Evolutionary conservation across 129 eudicot species (phyloP).

Genomic region (Flaveria sonorensis): DNA sequence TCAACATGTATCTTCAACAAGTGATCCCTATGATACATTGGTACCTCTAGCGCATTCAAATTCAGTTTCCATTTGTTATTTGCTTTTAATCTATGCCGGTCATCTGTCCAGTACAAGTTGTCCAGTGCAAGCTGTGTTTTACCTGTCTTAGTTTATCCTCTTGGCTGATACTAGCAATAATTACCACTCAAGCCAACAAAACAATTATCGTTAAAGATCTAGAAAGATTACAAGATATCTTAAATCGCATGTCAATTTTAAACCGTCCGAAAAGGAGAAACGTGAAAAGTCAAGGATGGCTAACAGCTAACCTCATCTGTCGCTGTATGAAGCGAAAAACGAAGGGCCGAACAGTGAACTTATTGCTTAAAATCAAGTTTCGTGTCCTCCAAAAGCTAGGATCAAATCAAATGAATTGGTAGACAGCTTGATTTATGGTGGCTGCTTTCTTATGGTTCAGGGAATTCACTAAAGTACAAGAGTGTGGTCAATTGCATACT

Average conservation of each 20-base stretch:
- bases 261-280: conserved; percentile 1
- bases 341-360: conserved; percentile 19
- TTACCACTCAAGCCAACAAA: background rate
- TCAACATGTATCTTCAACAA: background rate
- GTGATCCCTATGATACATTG: too few species aligned
- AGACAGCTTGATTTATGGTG: conserved; percentile 10
- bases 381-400: conserved; percentile 21
- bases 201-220: background rate
- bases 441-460: background rate
- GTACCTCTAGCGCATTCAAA: too few species aligned
- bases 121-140: too few species aligned
- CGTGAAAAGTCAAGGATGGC: conserved; percentile 12
- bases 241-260: conserved; percentile 16
- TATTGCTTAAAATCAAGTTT: background rate
- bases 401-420: conserved; percentile 15
- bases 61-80: too few species aligned
- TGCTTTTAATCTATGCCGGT: too few species aligned
- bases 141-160: background rate
- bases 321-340: conserved; percentile 19
- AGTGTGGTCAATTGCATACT: background rate
- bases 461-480: conserved; percentile 27
- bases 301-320: conserved; percentile 10
- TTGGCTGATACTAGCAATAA: background rate
- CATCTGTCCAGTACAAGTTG: too few species aligned
- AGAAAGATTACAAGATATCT: background rate